A percentile compares a stretch with the other conserved stretches of the same genome.
These are phyloP conservation scores for Isoetes taiwanensis DNA, from an alignment of 75 land plant species.

Conservation along the genomic window DNA sequence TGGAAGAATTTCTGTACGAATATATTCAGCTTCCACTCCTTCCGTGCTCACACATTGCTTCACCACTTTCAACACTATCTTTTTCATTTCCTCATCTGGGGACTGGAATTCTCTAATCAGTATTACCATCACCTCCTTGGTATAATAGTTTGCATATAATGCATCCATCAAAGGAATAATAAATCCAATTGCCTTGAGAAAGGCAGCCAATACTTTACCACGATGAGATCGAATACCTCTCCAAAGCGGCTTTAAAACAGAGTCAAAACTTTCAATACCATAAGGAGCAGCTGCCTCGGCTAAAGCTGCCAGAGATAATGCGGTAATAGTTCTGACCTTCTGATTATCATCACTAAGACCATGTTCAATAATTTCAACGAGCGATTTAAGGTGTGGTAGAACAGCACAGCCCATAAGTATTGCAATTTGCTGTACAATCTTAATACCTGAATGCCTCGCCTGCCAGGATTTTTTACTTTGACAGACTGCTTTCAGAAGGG, in stretches of 20 bases:
- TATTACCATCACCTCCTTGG: constrained; percentile 91
- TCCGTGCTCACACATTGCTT: constrained; percentile 99
- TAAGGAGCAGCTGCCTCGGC: constrained; percentile 98
- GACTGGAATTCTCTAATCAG: constrained; percentile 94
- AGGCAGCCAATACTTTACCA: constrained; percentile 95
- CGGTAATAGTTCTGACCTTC: constrained; percentile 94
- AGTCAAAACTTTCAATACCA: constrained; percentile 97
- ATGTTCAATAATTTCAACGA: constrained; percentile 94
- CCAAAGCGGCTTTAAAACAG: constrained; percentile 97
- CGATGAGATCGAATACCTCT: constrained; percentile 91
- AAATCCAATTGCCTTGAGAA: constrained; percentile 92
- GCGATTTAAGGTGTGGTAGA: constrained; percentile 79
- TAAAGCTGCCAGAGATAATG: constrained; percentile 84
- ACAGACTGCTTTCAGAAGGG: constrained; percentile 93
- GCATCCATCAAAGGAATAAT: constrained; percentile 99
- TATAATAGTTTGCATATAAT: constrained; percentile 86
- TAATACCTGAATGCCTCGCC: constrained; percentile 93
- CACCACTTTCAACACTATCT: constrained; percentile 91
- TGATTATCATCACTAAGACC: constrained; percentile 96
- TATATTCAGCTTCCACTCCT: constrained; percentile 95
- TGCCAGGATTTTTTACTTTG: constrained; percentile 99
- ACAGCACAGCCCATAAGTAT: constrained; percentile 99
- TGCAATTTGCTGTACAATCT: constrained; percentile 97
- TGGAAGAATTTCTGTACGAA: constrained; percentile 70
- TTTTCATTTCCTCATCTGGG: constrained; percentile 99